phyloP scores from a whole-genome alignment of 2,329 filamentous ascomycete species.

The Pseudodiploospora longispora region DNA sequence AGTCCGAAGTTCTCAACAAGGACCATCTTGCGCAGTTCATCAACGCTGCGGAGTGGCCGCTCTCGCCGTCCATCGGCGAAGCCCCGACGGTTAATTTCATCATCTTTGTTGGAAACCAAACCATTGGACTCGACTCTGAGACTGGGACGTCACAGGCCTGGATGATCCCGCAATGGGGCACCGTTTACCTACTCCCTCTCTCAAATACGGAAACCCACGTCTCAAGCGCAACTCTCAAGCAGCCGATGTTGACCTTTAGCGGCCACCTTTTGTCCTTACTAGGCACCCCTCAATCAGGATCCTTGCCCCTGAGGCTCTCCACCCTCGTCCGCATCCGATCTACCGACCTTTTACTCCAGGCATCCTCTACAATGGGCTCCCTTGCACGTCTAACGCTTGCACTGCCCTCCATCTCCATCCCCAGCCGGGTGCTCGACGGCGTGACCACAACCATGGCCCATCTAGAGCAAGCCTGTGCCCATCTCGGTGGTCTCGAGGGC shows the following conservation, averaged over 20 bases:
- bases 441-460: constrained; percentile 73
- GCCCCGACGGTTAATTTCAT: constrained; percentile 96
- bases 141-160: constrained; percentile 56
- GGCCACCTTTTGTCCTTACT: constrained; percentile 83
- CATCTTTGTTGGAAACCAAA: constrained; percentile 76
- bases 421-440: constrained; percentile 74
- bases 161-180: constrained; percentile 95
- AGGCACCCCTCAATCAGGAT: constrained; percentile 74
- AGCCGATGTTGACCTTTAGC: constrained; percentile 82
- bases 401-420: constrained; percentile 85
- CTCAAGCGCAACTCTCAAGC: constrained; percentile 57
- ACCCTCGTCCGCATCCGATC: constrained; percentile 80
- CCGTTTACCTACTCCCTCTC: constrained; percentile 51
- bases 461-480: constrained; percentile 67
- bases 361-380: constrained; percentile 89
- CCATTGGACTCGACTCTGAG: constrained; percentile 46
- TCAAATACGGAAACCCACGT: constrained; percentile 42
- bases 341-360: constrained; percentile 76
- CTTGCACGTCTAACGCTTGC: constrained; percentile 77
- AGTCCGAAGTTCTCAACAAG: constrained; percentile 60
- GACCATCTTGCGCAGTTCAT: constrained; percentile 91
- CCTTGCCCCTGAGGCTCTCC: constrained; percentile 75
- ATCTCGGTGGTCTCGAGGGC: constrained; percentile 57
- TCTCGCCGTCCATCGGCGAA: constrained; percentile 86
- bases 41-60: constrained; percentile 94